Percentiles rank a stretch among this genome's conserved stretches.
Evolutionary conservation across 179 eudicot genomes (phyloP).

Genomic region (Kewa caespitosa): DNA sequence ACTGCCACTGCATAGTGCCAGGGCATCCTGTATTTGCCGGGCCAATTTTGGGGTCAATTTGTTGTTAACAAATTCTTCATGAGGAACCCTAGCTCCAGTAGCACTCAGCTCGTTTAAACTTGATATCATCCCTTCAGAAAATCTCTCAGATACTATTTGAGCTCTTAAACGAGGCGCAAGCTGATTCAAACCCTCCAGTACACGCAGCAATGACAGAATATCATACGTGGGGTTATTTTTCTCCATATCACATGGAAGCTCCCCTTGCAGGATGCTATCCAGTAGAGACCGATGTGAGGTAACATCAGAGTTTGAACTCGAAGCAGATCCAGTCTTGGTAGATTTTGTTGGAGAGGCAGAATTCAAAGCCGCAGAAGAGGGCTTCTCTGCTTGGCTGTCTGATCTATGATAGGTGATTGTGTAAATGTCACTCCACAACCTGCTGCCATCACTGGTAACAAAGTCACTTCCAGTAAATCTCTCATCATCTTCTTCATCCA

Average conservation of each 20-base stretch:
- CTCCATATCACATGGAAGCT: conserved; percentile 94
- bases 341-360: conserved; percentile 49
- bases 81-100: conserved; percentile 53
- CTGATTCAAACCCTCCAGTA: conserved; percentile 91
- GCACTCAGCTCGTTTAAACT: conserved; percentile 55
- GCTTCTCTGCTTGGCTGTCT: conserved; percentile 57
- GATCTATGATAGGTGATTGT: conserved; percentile 79
- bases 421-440: conserved; percentile 86
- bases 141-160: conserved; percentile 62
- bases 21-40: conserved; percentile 96
- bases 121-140: conserved; percentile 68
- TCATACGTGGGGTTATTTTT: conserved; percentile 78
- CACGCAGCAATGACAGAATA: conserved; percentile 76
- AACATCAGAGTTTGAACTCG: conserved; percentile 42
- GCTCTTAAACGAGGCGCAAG: conserved; percentile 85
- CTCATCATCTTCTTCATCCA: conserved; percentile 91
- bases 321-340: conserved; percentile 46
- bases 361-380: conserved; percentile 41
- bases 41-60: conserved; percentile 96
- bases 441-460: conserved; percentile 77
- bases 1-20: conserved; percentile 98
- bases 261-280: conserved; percentile 90
- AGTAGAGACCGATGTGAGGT: conserved; percentile 54
- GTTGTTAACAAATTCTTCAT: conserved; percentile 74
- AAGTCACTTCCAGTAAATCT: conserved; percentile 57